Conservation (phyloP, 495 filamentous ascomycete genomes). For the Aspergillus affinis region DNA sequence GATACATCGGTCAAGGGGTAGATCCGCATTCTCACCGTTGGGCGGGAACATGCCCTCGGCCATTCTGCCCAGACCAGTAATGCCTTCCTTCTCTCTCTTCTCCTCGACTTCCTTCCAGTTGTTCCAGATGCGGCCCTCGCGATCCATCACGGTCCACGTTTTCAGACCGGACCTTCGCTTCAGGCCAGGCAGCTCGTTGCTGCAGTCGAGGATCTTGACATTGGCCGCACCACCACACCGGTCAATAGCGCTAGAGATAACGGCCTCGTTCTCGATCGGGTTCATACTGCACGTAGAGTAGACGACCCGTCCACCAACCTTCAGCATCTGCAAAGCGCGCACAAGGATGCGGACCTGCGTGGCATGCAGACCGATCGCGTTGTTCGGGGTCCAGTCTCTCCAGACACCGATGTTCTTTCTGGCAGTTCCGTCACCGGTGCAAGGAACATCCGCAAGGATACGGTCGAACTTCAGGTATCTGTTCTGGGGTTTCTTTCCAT, state of each 20-base stretch:
- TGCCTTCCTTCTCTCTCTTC: constrained; percentile 55
- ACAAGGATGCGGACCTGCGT: constrained; percentile 88
- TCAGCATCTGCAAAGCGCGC: constrained; percentile 93
- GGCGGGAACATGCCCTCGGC: constrained; percentile 83
- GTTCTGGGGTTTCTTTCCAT: constrained; percentile 50
- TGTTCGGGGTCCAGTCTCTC: constrained; percentile 88
- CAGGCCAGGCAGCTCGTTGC: constrained; percentile 69
- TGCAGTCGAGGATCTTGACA: constrained; percentile 80
- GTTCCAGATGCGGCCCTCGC: constrained; percentile 69
- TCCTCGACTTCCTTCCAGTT: constrained; percentile 75
- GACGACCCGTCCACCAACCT: constrained; percentile 88
- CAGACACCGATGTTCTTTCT: constrained; percentile 91
- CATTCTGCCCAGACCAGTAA: constrained; percentile 61
- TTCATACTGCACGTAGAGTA: constrained; percentile 99
- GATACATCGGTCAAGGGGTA: constrained; percentile 89
- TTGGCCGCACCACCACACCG: constrained; percentile 83
- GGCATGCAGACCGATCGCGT: constrained; percentile 77
- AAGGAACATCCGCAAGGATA: constrained; percentile 94
- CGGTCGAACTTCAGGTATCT: constrained; percentile 94
- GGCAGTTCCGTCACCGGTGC: constrained; percentile 89
- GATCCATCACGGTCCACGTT: constrained; percentile 87
- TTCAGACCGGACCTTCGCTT: constrained; percentile 72
- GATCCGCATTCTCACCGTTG: constrained; percentile 46
- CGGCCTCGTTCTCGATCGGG: constrained; percentile 95
- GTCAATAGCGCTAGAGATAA: constrained; percentile 80